These are phyloP conservation scores for Rheum nobile DNA, from an alignment of 148 eudicot genomes.

Conservation along the genomic window DNA sequence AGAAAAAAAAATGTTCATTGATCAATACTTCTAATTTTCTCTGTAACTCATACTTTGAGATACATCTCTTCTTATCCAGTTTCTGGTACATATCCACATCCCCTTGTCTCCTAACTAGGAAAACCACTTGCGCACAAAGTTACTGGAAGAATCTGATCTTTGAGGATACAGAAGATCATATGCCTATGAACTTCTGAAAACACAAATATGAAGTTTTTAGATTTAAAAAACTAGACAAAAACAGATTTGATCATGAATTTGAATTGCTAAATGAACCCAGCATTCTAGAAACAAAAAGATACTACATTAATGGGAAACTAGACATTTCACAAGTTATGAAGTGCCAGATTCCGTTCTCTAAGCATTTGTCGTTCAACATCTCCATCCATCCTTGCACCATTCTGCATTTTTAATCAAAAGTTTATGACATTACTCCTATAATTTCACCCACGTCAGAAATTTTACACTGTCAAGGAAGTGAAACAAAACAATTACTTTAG, in stretches of 20 bases:
- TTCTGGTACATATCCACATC: neutral
- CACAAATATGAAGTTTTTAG: neutral
- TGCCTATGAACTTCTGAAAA: neutral
- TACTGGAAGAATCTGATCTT: neutral
- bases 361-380: neutral
- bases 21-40: neutral
- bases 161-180: neutral
- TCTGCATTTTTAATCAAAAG: neutral
- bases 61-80: constrained; percentile 1
- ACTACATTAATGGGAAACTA: neutral
- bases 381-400: neutral
- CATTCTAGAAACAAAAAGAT: neutral
- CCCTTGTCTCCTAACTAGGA: neutral
- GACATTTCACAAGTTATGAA: neutral
- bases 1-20: neutral
- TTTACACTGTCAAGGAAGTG: neutral
- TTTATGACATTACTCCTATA: neutral
- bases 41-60: neutral
- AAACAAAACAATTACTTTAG: neutral
- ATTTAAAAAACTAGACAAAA: neutral
- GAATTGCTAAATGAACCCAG: neutral
- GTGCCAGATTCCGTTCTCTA: neutral
- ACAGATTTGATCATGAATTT: neutral
- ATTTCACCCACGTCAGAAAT: neutral
- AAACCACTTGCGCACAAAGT: neutral